Percentiles rank a stretch among this genome's conserved stretches.
These are phyloP conservation scores for Erysimum pusillum DNA, from an alignment of 441 rosid species.

Conservation along the genomic window DNA sequence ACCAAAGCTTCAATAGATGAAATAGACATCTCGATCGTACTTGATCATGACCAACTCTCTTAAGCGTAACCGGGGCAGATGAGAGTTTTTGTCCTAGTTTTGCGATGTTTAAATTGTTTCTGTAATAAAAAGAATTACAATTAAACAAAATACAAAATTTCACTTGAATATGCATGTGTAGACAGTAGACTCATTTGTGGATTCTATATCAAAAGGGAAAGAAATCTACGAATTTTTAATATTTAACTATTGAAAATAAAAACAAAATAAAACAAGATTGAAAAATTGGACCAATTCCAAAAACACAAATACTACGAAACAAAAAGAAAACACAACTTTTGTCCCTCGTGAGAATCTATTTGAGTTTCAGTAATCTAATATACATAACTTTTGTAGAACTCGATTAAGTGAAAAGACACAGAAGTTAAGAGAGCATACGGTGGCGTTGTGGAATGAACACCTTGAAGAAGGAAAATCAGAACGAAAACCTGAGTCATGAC, in stretches of 20 bases:
- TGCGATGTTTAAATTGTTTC: constrained; percentile 18
- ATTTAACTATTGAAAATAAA: not conserved
- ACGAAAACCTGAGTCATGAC: constrained; percentile 31
- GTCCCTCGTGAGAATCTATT: not conserved
- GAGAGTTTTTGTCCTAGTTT: constrained; percentile 8
- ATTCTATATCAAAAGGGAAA: not conserved
- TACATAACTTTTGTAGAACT: not conserved
- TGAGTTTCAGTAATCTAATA: not conserved
- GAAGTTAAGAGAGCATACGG: constrained; percentile 15
- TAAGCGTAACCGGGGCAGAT: constrained; percentile 16
- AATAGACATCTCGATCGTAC: constrained; percentile 31
- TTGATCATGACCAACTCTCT: constrained; percentile 19
- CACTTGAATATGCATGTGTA: not conserved
- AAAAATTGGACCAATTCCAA: not conserved
- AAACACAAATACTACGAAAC: not conserved
- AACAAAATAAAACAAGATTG: not conserved
- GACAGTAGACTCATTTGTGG: not conserved
- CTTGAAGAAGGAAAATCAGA: constrained; percentile 33
- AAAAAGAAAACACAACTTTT: not conserved
- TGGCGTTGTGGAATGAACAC: constrained; percentile 32
- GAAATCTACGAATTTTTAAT: not conserved
- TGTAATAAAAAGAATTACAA: constrained; percentile 20
- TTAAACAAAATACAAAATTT: not conserved
- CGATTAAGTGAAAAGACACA: not conserved
- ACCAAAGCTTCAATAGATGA: constrained; percentile 4